Base-by-base conservation (phyloP, 768 basidiomycete genomes). In the Lyophyllum shimeji region DNA sequence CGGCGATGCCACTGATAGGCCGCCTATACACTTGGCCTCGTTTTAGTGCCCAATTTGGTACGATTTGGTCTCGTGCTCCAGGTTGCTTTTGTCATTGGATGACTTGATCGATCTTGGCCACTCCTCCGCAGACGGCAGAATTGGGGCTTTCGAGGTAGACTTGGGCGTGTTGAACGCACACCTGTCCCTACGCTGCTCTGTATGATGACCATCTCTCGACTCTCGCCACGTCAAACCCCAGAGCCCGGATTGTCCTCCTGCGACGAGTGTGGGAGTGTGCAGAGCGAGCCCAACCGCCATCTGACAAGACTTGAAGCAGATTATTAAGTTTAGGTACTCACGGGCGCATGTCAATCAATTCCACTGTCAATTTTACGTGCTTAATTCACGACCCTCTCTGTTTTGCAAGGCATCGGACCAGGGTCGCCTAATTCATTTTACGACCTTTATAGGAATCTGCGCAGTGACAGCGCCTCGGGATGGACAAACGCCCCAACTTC, bases 371-470 rank as follows among this genome's bases (percentile, higher is more conserved):
- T 44, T 12, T 21, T 7, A 23, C 31, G 12, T 33, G 12, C 5
- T 44, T 44, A 21, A 44, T 44, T 44, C 39, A 44, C 20, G 43
- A 44, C 43, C 43, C 21, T 44, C 21, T 2, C 9, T 12, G 20
- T 44, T 18, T 17, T 13, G 39, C 39, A 40, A 27, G 15, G 34
- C 2, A n/a, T 39, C 34, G 49, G 55, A 54, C 59, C 55, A 33
- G 52, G 29, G 56, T 52, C 55, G 39, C 12, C 18, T 25, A 17
- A 21, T 45, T 34, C 23, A 20, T 37, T 24, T 13, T 7, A 50
- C 7, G 39, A 50, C n/a, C 50, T 60, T 57, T 57, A 29, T 53
- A 60, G 24, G 21, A 7, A 33, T 50, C 44, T 42, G 18, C 24
- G 29, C 27, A 37, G 20, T 4, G 23, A 13, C 47, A 40, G 33